phyloP scores from a whole-genome alignment of 441 rosid genomes.

The Biscutella laevigata region DNA sequence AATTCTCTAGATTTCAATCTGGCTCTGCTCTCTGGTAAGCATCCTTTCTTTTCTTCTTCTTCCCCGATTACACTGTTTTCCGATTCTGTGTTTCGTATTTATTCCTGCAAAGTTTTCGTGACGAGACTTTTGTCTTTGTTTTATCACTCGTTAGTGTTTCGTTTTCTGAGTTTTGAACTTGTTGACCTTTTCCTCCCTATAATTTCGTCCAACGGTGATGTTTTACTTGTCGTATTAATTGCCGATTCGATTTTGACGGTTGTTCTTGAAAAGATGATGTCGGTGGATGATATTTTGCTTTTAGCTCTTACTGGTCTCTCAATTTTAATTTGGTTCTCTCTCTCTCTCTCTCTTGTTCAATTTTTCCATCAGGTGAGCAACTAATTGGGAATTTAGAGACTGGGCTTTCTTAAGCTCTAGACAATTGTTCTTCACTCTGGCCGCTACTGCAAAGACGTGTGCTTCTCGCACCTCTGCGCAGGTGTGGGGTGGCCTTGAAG shows the following conservation, averaged over 20 bases:
- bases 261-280: not conserved
- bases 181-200: not conserved
- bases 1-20: not conserved
- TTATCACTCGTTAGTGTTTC: not conserved
- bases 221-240: not conserved
- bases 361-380: conserved; percentile 15
- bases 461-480: conserved; percentile 82
- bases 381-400: not conserved
- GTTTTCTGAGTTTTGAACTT: not conserved
- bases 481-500: conserved; percentile 74
- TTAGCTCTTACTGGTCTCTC: not conserved
- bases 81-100: conserved; percentile 3
- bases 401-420: conserved; percentile 40
- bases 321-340: not conserved
- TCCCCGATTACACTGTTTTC: not conserved
- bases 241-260: conserved; percentile 18
- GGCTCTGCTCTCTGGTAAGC: conserved; percentile 16
- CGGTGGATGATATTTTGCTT: not conserved
- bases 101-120: not conserved
- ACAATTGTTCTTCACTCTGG: conserved; percentile 78
- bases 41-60: not conserved
- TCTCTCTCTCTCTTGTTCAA: not conserved
- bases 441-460: conserved; percentile 58
- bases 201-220: not conserved
- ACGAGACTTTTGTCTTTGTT: not conserved